Conservation (phyloP, 2,329 filamentous ascomycete species). For the Microsporum canis region DNA sequence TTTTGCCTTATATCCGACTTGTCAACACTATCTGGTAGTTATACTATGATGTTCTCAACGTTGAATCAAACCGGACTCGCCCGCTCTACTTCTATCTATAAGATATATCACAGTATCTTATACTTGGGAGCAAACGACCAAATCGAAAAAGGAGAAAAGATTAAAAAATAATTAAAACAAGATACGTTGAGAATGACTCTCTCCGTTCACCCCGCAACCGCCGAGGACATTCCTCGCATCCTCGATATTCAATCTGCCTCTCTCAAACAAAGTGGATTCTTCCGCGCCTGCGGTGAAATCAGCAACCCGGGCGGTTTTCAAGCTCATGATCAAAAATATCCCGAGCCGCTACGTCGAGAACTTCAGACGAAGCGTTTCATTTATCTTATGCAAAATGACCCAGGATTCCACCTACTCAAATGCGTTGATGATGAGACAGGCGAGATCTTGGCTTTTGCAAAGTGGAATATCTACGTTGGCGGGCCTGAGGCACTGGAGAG, state of each 20-base stretch:
- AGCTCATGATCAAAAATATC: background rate
- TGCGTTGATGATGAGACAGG: constrained; percentile 11
- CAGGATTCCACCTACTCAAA: constrained; percentile 9
- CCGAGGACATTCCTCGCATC: constrained; percentile 9
- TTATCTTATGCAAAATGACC: constrained; percentile 4
- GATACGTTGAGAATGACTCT: constrained; percentile 7
- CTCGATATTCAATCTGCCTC: constrained; percentile 8
- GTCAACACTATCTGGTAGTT: background rate
- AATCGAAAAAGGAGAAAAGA: background rate
- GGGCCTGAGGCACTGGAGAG: background rate
- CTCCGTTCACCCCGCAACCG: constrained; percentile 7
- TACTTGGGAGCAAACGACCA: background rate
- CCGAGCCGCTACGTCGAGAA: background rate
- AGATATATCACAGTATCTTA: background rate
- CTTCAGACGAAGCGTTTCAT: constrained; percentile 5
- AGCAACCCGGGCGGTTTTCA: constrained; percentile 5
- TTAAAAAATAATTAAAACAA: background rate
- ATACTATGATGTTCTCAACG: background rate
- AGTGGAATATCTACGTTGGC: constrained; percentile 9
- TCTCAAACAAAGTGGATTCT: constrained; percentile 8
- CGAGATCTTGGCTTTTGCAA: constrained; percentile 11
- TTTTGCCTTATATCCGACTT: background rate
- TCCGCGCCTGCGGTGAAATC: constrained; percentile 7
- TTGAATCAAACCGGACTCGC: background rate
- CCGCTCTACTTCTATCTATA: background rate